Percentiles rank a stretch among this genome's conserved stretches.
These are phyloP conservation scores for Russula sp. DNA, from an alignment of 768 basidiomycete species.

Conservation along the genomic window DNA sequence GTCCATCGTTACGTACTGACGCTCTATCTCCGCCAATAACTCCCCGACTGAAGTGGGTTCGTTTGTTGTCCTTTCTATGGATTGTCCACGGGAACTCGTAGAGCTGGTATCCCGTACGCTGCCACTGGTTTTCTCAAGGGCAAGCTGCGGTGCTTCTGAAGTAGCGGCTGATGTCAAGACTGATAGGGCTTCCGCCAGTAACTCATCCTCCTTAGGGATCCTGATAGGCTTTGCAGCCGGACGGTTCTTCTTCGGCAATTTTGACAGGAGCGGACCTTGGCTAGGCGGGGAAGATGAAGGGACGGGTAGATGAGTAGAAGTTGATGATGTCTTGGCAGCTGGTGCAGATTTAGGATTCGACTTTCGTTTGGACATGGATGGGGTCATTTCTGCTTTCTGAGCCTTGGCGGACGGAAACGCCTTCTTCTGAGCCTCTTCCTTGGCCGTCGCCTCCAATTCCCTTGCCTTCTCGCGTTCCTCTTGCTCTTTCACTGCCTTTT, in stretches of 20 bases:
- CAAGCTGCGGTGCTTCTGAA: constrained; percentile 40
- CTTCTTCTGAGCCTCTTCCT: constrained; percentile 12
- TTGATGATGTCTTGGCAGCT: constrained; percentile 13
- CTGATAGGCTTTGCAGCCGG: constrained; percentile 52
- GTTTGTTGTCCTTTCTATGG: constrained; percentile 43
- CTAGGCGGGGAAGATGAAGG: constrained; percentile 31
- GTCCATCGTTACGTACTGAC: constrained; percentile 54
- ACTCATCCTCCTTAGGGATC: constrained; percentile 53
- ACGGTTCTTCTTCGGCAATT: constrained; percentile 79
- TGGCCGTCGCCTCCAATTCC: constrained; percentile 25
- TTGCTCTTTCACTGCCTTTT: constrained; percentile 26
- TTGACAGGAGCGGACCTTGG: constrained; percentile 72
- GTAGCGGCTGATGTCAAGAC: constrained; percentile 38
- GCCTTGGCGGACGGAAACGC: not conserved
- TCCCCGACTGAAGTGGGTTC: constrained; percentile 49
- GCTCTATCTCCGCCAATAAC: constrained; percentile 60
- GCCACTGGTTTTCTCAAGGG: constrained; percentile 27
- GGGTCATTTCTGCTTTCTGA: constrained; percentile 15
- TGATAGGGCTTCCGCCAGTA: constrained; percentile 35
- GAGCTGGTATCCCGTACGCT: constrained; percentile 41
- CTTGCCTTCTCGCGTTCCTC: constrained; percentile 24
- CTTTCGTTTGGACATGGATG: constrained; percentile 17
- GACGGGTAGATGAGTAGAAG: constrained; percentile 22
- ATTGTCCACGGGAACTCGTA: constrained; percentile 53
- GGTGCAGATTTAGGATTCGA: constrained; percentile 26